phyloP scores from a whole-genome alignment of 495 filamentous ascomycete genomes.

The Hypomontagnella submonticulosa region DNA sequence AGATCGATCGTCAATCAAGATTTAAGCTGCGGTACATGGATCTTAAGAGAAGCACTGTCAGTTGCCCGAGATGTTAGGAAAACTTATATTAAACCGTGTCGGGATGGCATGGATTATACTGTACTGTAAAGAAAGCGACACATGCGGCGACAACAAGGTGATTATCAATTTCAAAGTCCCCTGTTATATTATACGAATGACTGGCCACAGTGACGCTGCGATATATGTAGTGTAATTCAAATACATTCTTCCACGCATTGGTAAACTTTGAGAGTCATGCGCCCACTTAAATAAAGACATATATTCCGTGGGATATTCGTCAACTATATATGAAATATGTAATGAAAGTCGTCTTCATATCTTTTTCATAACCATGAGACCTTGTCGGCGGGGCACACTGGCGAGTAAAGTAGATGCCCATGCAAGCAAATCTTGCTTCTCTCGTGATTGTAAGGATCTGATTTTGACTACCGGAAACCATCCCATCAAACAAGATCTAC shows the following conservation, averaged over 20 bases:
- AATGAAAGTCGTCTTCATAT: too few species aligned
- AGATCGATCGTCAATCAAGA: conserved; percentile 45
- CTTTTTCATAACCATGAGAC: too few species aligned
- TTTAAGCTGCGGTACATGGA: conserved; percentile 29
- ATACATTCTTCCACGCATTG: conserved; percentile 2
- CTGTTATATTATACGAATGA: background rate
- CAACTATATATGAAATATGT: conserved; percentile 1
- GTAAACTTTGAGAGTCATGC: conserved; percentile 5
- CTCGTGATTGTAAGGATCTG: conserved; percentile 6
- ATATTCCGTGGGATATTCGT: conserved; percentile 9
- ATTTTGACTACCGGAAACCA: too few species aligned
- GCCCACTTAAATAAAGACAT: background rate
- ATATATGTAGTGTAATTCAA: conserved; percentile 11
- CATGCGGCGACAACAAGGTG: background rate
- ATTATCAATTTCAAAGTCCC: conserved; percentile 5
- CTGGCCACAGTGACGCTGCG: conserved; percentile 1
- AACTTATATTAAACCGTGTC: conserved; percentile 19
- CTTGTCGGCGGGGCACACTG: conserved; percentile 7
- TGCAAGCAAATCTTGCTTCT: conserved; percentile 19
- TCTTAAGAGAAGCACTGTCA: conserved; percentile 15
- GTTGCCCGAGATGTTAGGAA: background rate
- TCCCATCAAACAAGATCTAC: too few species aligned
- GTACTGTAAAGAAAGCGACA: conserved; percentile 14
- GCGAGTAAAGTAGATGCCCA: background rate
- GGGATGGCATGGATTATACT: background rate